Base-by-base conservation (phyloP, 441 rosid species). In the Erysimum pusillum region DNA sequence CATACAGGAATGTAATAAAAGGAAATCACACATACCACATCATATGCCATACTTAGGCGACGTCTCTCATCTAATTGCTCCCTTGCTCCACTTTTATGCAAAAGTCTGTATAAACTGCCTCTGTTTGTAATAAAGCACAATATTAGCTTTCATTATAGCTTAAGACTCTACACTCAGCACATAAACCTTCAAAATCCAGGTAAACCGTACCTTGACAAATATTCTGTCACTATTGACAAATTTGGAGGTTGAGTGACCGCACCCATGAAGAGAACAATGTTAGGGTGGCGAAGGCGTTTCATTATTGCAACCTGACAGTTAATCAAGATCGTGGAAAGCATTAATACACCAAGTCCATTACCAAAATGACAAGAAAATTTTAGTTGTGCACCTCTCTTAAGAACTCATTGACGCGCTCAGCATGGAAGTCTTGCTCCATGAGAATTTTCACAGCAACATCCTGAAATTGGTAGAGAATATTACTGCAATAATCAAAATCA, bases 371-470 rank as follows among this genome's bases (percentile, higher is more conserved):
- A 4, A 58, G 25, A 46, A 79, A 64, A 44, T 6, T 75, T 76
- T 60, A 44, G 52, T 45, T 63, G 64, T 78, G 67, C 70, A 92
- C 99, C 98, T 96, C 98, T 83, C 98, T 88, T 87, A 92, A 73
- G 83, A 92, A 96, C 84, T 96, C 99, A 82, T 87, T 87, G 56
- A 87, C 83, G 32, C 87, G 97, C 78, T 94, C 99, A 38, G 87
- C 89, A 83, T 90, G 95, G 77, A 88, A 89, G 73, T 96, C 99
- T 86, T 94, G 98, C 81, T 93, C 99, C 97, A 94, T 92, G 82
- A 96, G 98, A 85, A 94, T 92, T 90, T 94, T 96, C 85, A 96
- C 99, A 49, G 99, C 99, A 85, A 96, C 99, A 83, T 96, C 98
- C 99, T 94, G 87, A 22, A 79, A 65, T 77, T 80, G 64, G 74